These are phyloP conservation scores for Gnomoniopsis smithogilvyi DNA, from an alignment of 2,329 filamentous ascomycete genomes.

Conservation along the genomic window DNA sequence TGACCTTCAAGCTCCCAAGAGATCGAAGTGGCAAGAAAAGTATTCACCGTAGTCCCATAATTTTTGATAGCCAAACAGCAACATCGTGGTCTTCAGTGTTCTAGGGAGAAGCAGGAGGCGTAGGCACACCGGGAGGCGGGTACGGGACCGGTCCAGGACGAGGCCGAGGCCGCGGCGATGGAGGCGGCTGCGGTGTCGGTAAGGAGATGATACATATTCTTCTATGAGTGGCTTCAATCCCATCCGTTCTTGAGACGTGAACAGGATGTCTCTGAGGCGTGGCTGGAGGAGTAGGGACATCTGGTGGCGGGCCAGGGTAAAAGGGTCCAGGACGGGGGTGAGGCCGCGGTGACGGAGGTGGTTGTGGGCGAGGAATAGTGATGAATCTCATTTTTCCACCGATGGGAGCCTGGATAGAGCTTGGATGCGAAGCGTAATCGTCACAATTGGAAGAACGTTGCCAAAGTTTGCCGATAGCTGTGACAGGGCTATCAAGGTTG, in stretches of 20 bases:
- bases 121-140: constrained; percentile 11
- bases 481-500: not conserved
- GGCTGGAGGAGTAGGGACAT: constrained; percentile 1
- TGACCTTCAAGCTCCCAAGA: too few relatives aligned
- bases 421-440: not conserved
- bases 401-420: not conserved
- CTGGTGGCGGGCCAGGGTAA: not conserved
- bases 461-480: not conserved
- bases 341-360: constrained; percentile 1
- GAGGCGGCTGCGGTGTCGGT: constrained; percentile 12
- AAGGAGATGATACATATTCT: not conserved
- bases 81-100: not conserved
- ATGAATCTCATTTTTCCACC: not conserved
- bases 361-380: not conserved
- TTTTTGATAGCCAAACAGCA: not conserved
- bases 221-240: not conserved
- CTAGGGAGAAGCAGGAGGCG: constrained; percentile 13
- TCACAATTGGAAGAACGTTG: not conserved
- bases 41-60: too few relatives aligned
- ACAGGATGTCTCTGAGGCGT: not conserved
- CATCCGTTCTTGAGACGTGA: not conserved
- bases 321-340: not conserved
- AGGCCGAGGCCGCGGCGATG: constrained; percentile 11
- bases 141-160: constrained; percentile 11
- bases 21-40: too few relatives aligned